Base-by-base conservation (phyloP, 78 protist genomes). In the Dictyostelium purpureum region DNA sequence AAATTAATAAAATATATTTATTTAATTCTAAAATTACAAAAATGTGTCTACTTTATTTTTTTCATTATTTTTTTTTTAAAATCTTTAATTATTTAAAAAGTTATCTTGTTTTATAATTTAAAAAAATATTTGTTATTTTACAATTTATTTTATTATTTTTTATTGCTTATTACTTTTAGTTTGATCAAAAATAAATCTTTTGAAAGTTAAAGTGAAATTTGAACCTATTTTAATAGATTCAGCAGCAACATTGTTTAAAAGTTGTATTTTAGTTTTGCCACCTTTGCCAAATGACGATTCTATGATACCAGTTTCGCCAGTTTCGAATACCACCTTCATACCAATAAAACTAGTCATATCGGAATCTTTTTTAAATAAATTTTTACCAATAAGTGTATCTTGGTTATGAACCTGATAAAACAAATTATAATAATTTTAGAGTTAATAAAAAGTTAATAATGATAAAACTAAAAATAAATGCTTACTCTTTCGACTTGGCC, bases 241-340 rank as follows among this genome's bases (percentile, higher is more conserved):
- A 9, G 73, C 1, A 24, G 26, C 11, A 2, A 21, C 74, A 26
- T 40, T 63, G 5, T 57, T 26, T 21, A 12, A 19, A 11, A 67
- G 16, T 38, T 63, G 51, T 9, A 94, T 92, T 26, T 83, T 87
- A 71, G 88, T 88, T 79, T 98, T 97, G 4, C 99, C 99, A 87
- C 94, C 57, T 42, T 95, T 90, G 10, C 99, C 99, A 52, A 98
- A 98, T 19, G 96, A n/a, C 2, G 95, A 88, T 18, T 96, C 98
- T 42, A 97, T 87, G 11, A 26, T 4, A 35, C 98, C 99, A 31
- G 5, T 56, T 4, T 3, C 63, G 38, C 94, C 94, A 65, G 87
- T 80, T 43, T 93, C 80, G 37, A 87, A 74, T 28, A 10, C 21
- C 10, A 97, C 93, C 12, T 28, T 78, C 93, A 90, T 61, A 38